Evolutionary conservation across 306 rosid species (phyloP), one percentile per base, ranked within the genome.

Genomic region (Cucurbita pepo): DNA sequence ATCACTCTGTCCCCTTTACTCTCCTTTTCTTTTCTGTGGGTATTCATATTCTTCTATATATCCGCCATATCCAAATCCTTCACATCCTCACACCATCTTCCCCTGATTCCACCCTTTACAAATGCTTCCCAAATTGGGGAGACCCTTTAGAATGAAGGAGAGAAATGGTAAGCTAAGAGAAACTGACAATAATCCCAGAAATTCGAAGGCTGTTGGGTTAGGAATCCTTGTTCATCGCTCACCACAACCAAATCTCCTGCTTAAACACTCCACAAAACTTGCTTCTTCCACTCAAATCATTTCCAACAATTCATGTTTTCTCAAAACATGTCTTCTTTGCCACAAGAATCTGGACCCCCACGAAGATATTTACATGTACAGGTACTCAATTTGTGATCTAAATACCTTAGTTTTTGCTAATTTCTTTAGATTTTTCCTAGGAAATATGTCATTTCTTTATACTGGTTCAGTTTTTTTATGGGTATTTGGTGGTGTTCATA

Each of bases 331-430:
- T 43, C 16, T 51, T 22, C 61, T 86, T 22, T 86, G 89, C 87
- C 51, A 81, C 82, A 81, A 81, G 62, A 74, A 77, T 43, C 60
- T 83, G 16, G 56, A 76, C 65, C 85, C 74, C 34, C 85, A 86
- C 5, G 78, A 81, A 75, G 89, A 86, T 69, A 79, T 83, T 72
- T 83, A 86, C 64, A 83, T 86, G 87, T 83, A 86, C 79, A 86
- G 89, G 89, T 83, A 60, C 65, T 56, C 72, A 10, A n/a, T 14
- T 41, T 63, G 15, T 40, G 44, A 40, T 22, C 41, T 14, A 63
- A 40, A 18, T 3, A 2, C 34, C 62, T 22, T 22, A 21, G 15
- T 3, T 19, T 56, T 56, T 56, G 36, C 36, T 4, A 1, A 30
- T 2, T 30, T 30, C 34, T 30, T 30, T 30, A 30, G 34, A 30